phyloP scores from a whole-genome alignment of 2,329 filamentous ascomycete species.

The Incumbomyces lentus region DNA sequence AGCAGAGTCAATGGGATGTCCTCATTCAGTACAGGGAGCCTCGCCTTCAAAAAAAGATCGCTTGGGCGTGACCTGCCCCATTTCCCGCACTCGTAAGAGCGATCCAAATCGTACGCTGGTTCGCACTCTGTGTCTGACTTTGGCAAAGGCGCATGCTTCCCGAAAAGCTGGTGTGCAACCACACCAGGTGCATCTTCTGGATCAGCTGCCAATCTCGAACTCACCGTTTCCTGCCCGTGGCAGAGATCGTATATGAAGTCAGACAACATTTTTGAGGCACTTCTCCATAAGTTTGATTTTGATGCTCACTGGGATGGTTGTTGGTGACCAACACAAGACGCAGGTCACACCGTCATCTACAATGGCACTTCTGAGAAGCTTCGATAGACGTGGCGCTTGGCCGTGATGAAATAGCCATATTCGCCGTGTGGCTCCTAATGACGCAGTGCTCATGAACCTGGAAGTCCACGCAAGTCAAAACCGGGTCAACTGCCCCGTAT shows the following conservation, averaged over 20 bases:
- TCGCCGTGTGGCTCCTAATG: too few relatives aligned
- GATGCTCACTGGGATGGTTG: too few relatives aligned
- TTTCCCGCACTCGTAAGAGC: conserved; percentile 51
- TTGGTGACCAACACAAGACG: too few relatives aligned
- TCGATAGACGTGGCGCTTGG: too few relatives aligned
- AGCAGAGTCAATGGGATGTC: background rate
- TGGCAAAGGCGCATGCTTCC: conserved; percentile 19
- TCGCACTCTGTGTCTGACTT: conserved; percentile 21
- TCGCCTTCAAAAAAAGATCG: conserved; percentile 52
- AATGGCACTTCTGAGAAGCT: too few relatives aligned
- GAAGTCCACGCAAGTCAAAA: too few relatives aligned
- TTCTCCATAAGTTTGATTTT: too few relatives aligned
- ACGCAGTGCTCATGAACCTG: too few relatives aligned
- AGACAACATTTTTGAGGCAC: background rate
- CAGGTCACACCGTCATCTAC: too few relatives aligned
- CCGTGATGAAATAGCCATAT: too few relatives aligned
- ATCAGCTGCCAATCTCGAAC: conserved; percentile 45
- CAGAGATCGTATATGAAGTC: conserved; percentile 41
- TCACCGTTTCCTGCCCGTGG: conserved; percentile 45
- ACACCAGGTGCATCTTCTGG: conserved; percentile 44
- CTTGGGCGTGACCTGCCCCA: conserved; percentile 57
- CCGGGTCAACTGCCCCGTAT: too few relatives aligned
- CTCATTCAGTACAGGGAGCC: background rate
- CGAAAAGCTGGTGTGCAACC: conserved; percentile 48
- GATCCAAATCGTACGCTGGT: conserved; percentile 38